A percentile compares a stretch with the other conserved stretches of the same genome.
Evolutionary conservation across 768 basidiomycete genomes (phyloP).

Genomic region (Kwoniella sp.): DNA sequence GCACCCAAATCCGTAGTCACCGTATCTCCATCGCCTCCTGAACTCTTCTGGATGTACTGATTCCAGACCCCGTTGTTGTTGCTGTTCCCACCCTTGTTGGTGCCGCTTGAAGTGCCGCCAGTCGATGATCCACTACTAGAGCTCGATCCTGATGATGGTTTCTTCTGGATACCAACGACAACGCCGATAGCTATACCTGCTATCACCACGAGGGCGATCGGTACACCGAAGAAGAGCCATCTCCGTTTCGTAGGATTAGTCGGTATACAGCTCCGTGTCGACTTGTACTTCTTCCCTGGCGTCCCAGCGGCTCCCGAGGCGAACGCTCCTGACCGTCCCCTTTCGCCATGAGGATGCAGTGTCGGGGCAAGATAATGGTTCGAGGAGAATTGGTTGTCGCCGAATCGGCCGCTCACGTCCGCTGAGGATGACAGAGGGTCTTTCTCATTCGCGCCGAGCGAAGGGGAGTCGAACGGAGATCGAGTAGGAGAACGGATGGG

Average conservation of each 20-base stretch:
- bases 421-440: conserved; percentile 22
- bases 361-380: conserved; percentile 34
- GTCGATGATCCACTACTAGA: conserved; percentile 16
- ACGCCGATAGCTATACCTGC: conserved; percentile 47
- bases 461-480: conserved; percentile 25
- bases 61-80: conserved; percentile 14
- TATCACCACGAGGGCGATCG: conserved; percentile 38
- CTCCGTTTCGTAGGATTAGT: conserved; percentile 39
- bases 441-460: conserved; percentile 28
- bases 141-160: conserved; percentile 6
- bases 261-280: conserved; percentile 30
- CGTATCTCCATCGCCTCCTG: conserved; percentile 40
- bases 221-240: conserved; percentile 45
- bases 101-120: conserved; percentile 8
- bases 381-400: conserved; percentile 32
- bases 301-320: neutral
- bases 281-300: conserved; percentile 5
- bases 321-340: neutral
- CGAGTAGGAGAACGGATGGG: neutral
- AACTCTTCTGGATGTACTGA: conserved; percentile 28
- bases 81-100: conserved; percentile 1
- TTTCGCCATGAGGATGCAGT: conserved; percentile 16
- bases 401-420: conserved; percentile 19
- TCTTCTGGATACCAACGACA: conserved; percentile 32
- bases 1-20: conserved; percentile 47